These are phyloP conservation scores for Syzygium aromaticum DNA, from an alignment of 345 rosid genomes.

Conservation along the genomic window DNA sequence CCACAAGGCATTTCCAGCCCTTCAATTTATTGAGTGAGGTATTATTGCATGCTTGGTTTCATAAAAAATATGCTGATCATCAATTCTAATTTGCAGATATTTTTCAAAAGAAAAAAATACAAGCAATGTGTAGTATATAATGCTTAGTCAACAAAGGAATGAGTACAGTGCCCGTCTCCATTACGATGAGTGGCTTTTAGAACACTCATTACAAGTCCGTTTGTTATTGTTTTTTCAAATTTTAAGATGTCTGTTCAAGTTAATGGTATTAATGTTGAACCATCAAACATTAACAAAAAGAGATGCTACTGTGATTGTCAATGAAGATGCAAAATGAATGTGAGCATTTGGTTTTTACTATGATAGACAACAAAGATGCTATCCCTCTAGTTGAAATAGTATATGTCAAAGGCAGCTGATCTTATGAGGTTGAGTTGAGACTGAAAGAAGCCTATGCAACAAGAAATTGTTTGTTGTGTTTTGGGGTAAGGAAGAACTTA, in stretches of 20 bases:
- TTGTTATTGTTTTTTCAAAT: not conserved
- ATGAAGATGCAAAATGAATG: not conserved
- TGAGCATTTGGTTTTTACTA: not conserved
- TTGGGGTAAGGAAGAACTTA: too few species aligned
- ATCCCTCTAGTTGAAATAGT: not conserved
- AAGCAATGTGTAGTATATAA: not conserved
- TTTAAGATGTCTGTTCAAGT: not conserved
- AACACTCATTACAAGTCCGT: not conserved
- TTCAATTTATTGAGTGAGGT: not conserved
- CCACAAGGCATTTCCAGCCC: not conserved
- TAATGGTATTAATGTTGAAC: not conserved
- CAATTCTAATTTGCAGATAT: not conserved
- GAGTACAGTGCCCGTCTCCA: not conserved
- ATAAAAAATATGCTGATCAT: not conserved
- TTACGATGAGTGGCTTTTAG: not conserved
- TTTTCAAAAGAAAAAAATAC: too few species aligned
- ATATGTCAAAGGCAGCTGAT: not conserved
- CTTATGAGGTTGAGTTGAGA: not conserved
- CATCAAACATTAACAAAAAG: not conserved
- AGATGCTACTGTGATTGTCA: not conserved
- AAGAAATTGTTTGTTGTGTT: not conserved
- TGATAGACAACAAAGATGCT: not conserved
- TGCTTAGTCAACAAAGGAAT: not conserved
- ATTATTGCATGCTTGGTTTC: not conserved
- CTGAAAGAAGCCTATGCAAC: not conserved